Evolutionary conservation across 768 basidiomycete species (phyloP), one percentile per base, ranked within the genome.

Genomic region (Suillus decipiens): DNA sequence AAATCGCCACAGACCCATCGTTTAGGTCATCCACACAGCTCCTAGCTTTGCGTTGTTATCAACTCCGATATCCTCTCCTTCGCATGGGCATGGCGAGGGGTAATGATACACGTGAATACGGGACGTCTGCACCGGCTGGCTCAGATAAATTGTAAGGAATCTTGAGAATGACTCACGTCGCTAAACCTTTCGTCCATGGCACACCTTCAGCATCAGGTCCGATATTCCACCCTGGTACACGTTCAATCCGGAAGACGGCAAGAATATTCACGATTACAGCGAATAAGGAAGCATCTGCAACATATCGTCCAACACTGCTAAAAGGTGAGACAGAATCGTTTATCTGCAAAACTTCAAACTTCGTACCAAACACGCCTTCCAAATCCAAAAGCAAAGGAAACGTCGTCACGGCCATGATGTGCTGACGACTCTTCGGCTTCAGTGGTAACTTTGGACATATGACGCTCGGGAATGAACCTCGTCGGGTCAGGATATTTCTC

Each of bases 271-370:
- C 67, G 45, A 75, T 67, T 41, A 67, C 57, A 59, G 71, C 70
- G 66, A 73, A 76, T 15, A 80, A 63, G 15, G 75, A 76, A 8
- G 76, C 70, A n/a, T 80, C 76, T 0, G 78, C 81, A 39, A 85
- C 69, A 60, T 79, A 64, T 31, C 75, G 69, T 37, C 82, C 84
- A 22, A 81, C 78, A 61, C 81, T 82, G n/a, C 36, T 19, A 3
- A 19, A 17, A 2, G 39, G n/a, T 41, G n/a, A 61, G 48, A 19
- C 48, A 37, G 14, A n/a, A 22, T 61, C 15, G 19, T 1, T n/a
- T 9, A 36, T 31, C 36, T 5, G 15, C 1, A 34, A 11, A 34
- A 39, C 8, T 22, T 12, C 28, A 8, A 62, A 31, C 0, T 43
- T 4, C 63, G 1, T 48, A 68, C 70, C 67, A 69, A 34, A 63